phyloP scores from a whole-genome alignment of 2,329 filamentous ascomycete species.

The Plectosphaerella plurivora region DNA sequence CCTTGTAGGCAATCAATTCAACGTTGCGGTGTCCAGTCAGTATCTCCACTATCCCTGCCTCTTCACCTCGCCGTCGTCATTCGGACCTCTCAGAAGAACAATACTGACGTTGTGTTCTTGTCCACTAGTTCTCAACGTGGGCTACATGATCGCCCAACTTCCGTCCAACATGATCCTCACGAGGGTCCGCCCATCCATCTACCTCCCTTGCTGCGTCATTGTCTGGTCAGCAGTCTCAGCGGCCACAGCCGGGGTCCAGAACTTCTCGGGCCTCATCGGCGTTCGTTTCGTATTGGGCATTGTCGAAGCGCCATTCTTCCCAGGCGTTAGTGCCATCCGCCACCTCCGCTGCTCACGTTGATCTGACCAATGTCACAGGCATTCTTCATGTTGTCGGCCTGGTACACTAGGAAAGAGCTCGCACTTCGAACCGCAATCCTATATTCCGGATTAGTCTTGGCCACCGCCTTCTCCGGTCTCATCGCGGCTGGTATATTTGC shows the following conservation, averaged over 20 bases:
- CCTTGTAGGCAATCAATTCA: conserved; percentile 9
- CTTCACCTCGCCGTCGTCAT: too few species aligned
- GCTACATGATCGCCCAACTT: conserved; percentile 7
- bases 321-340: conserved; percentile 15
- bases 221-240: conserved; percentile 32
- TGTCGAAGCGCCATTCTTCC: conserved; percentile 41
- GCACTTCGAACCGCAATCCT: conserved; percentile 43
- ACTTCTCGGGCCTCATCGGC: conserved; percentile 1
- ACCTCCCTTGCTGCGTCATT: conserved; percentile 35
- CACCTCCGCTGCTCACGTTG: conserved; percentile 6
- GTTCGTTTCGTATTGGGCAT: conserved; percentile 46
- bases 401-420: conserved; percentile 52
- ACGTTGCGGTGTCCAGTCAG: too few species aligned
- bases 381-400: conserved; percentile 3
- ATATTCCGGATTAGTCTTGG: conserved; percentile 30
- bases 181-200: conserved; percentile 32
- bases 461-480: conserved; percentile 7
- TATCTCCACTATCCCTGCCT: too few species aligned
- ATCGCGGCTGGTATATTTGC: conserved; percentile 5
- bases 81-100: too few species aligned
- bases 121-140: conserved; percentile 1
- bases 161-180: conserved; percentile 40
- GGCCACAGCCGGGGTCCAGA: not conserved
- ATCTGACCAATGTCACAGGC: conserved; percentile 7
- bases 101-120: not conserved